Evolutionary conservation across 805 yeast genomes (phyloP), one percentile per base, ranked within the genome.

Genomic region (Zygoascus flipseniorum): DNA sequence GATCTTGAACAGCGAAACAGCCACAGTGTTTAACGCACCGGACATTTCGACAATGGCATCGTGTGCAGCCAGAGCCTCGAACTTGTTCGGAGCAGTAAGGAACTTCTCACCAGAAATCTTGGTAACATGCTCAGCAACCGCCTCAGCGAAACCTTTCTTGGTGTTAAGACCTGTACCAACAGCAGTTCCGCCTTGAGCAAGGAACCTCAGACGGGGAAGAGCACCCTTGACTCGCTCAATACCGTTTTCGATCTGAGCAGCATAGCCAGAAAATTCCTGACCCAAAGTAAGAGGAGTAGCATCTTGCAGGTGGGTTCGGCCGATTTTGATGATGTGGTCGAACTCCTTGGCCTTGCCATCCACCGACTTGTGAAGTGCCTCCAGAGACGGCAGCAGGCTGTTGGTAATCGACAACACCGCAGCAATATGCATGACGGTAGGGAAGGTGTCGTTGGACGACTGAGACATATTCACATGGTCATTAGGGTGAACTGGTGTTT

Each of bases 111-210:
- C 97, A 54, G 97, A 89, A 72, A 88, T 81, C 62, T 81, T 79
- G 55, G 95, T 71, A 47, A 93, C 96, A 72, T 86, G 82, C 56
- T 78, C 83, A 56, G 99, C 99, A 62, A 93, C 82, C 62, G 85
- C 82, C 63, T 76, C 83, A 64, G 89, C 95, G 69, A 86, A 93
- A 26, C 98, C 98, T 68, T 81, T 80, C 69, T 74, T 84, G 73
- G 98, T 92, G 82, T 93, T 93, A 65, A 93, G 80, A 61, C 99
- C 99, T 53, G 99, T 93, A 65, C 99, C 99, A 53, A 93, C 99
- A 57, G 99, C 99, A 58, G 99, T 93, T 76, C 99, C 99, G 76
- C 99, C 99, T 78, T 93, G 99, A 48, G 99, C 99, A 63, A 93
- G 80, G 69, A 69, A 81, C 65, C 83, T 78, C 69, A 93, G 78